Conservation (phyloP, 2,329 filamentous ascomycete species). For the Cytospora leucostoma region DNA sequence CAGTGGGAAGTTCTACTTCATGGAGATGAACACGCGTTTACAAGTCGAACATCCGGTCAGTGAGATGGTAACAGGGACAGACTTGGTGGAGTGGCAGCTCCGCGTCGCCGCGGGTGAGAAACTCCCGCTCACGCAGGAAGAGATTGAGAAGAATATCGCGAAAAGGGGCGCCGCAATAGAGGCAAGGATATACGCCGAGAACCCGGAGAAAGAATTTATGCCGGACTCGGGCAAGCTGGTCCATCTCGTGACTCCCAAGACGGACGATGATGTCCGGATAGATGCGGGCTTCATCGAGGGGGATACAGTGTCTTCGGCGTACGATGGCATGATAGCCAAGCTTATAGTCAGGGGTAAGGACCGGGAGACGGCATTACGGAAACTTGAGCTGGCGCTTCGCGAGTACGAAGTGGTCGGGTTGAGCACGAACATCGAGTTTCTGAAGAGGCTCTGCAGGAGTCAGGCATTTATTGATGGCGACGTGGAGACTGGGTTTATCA, state of each 20-base stretch:
- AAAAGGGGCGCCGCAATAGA: conserved; percentile 86
- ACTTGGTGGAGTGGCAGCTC: conserved; percentile 95
- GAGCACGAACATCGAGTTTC: conserved; percentile 94
- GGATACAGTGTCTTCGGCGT: conserved; percentile 89
- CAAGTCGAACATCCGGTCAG: conserved; percentile 97
- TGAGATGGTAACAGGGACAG: conserved; percentile 67
- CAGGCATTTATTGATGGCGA: conserved; percentile 81
- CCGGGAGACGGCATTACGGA: conserved; percentile 78
- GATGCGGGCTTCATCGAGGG: conserved; percentile 92
- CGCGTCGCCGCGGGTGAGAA: conserved; percentile 64
- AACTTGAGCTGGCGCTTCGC: conserved; percentile 76
- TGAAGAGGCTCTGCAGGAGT: conserved; percentile 83
- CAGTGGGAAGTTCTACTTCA: conserved; percentile 77
- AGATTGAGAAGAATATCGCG: conserved; percentile 74
- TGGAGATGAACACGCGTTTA: conserved; percentile 83
- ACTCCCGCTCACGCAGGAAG: conserved; percentile 56
- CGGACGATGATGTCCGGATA: conserved; percentile 75
- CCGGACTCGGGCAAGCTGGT: conserved; percentile 89
- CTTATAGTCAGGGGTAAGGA: conserved; percentile 85
- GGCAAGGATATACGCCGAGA: conserved; percentile 95
- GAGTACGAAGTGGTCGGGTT: conserved; percentile 92
- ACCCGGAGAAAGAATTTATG: conserved; percentile 87
- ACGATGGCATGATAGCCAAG: conserved; percentile 99
- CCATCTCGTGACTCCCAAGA: conserved; percentile 73
- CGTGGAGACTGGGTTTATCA: conserved; percentile 95